Percentiles rank a stretch among this genome's conserved stretches.
Conservation (phyloP, 208 protist species). For the Crithidia fasciculata region DNA sequence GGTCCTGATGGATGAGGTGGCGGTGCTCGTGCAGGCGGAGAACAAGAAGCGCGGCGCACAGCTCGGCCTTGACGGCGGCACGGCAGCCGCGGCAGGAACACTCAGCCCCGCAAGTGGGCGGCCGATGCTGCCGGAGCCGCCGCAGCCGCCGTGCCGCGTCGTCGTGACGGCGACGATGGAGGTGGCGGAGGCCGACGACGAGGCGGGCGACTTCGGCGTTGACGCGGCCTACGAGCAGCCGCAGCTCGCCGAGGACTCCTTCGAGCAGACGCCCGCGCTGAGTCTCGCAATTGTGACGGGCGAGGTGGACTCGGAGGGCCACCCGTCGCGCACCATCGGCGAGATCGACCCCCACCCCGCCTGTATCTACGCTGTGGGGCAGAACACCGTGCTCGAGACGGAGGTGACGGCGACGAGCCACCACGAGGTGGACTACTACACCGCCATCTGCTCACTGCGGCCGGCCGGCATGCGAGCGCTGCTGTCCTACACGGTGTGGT, state of each 20-base stretch:
- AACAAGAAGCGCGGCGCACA: background rate
- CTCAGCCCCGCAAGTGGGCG: background rate
- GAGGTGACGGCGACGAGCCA: conserved; percentile 40
- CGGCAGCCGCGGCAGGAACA: background rate
- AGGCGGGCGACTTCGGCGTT: background rate
- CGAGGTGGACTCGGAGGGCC: conserved; percentile 25
- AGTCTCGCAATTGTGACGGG: conserved; percentile 23
- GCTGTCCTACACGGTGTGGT: conserved; percentile 70
- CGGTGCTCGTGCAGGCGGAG: conserved; percentile 6
- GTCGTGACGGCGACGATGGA: conserved; percentile 26
- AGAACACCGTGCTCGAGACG: conserved; percentile 35
- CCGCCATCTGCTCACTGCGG: conserved; percentile 57
- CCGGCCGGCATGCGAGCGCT: conserved; percentile 38
- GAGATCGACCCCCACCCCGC: conserved; percentile 20
- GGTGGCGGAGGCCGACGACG: conserved; percentile 6
- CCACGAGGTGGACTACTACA: conserved; percentile 45
- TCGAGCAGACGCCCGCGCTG: conserved; percentile 1
- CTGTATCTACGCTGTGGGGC: conserved; percentile 40
- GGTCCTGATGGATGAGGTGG: conserved; percentile 10
- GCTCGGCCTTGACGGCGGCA: background rate
- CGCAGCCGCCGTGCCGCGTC: conserved; percentile 13
- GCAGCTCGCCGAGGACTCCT: background rate
- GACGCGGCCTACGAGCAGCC: conserved; percentile 23
- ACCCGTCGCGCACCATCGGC: conserved; percentile 41
- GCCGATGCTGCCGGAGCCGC: background rate